Percentiles rank a stretch among this genome's conserved stretches.
Evolutionary conservation across 805 yeast genomes (phyloP).

Genomic region (Candida glaebosa): DNA sequence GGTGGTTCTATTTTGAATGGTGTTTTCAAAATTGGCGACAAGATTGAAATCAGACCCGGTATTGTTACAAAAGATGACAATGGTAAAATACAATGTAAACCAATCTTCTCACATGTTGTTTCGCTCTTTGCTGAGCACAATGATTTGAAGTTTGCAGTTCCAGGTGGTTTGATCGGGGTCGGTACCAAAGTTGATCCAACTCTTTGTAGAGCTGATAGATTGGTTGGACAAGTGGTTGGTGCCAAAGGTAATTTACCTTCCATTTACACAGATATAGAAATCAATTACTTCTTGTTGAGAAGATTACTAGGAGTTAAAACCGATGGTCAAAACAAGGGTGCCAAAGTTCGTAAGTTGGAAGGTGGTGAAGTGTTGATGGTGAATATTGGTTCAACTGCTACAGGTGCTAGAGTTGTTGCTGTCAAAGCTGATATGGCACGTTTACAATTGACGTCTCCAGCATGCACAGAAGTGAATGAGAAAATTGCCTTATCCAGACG

Average conservation of each 20-base stretch:
- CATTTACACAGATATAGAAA: slow-evolving; percentile 94
- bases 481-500: slow-evolving; percentile 98
- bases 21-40: slow-evolving; percentile 95
- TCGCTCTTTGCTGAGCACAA: slow-evolving; percentile 97
- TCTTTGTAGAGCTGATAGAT: slow-evolving; percentile 97
- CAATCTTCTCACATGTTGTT: slow-evolving; percentile 90
- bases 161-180: slow-evolving; percentile 99
- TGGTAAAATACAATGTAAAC: slow-evolving; percentile 88
- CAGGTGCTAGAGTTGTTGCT: slow-evolving; percentile 98
- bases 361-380: slow-evolving; percentile 97
- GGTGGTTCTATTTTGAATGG: slow-evolving; percentile 98
- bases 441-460: slow-evolving; percentile 93
- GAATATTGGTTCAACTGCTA: slow-evolving; percentile 97
- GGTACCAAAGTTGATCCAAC: slow-evolving; percentile 99
- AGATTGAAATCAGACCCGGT: slow-evolving; percentile 99
- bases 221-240: slow-evolving; percentile 99
- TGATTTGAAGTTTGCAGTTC: slow-evolving; percentile 97
- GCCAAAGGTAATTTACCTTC: slow-evolving; percentile 95
- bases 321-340: slow-evolving; percentile 89
- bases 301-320: slow-evolving; percentile 98
- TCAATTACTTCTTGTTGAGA: slow-evolving; percentile 93
- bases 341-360: slow-evolving; percentile 92
- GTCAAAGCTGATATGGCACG: slow-evolving; percentile 99
- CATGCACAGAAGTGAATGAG: slow-evolving; percentile 97
- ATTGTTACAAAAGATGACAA: slow-evolving; percentile 92